Evolutionary conservation across 2,329 filamentous ascomycete genomes (phyloP).

Genomic region (Rasamsonia emersonii): DNA sequence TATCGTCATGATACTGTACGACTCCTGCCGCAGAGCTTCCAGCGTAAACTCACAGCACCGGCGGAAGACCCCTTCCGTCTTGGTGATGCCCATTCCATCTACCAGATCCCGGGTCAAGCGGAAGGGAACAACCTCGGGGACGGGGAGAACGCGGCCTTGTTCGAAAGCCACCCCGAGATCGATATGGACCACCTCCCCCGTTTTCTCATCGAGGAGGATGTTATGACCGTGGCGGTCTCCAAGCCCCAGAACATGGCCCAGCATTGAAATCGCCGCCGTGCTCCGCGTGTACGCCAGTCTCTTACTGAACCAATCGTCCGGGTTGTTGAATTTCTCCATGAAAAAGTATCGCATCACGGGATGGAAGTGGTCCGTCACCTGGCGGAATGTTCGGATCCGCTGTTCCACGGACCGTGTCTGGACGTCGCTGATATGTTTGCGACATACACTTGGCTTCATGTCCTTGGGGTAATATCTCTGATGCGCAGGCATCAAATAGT

Average conservation of each 20-base stretch:
- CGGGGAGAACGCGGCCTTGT: slow-evolving; percentile 84
- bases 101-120: slow-evolving; percentile 88
- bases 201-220: slow-evolving; percentile 82
- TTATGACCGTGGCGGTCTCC: slow-evolving; percentile 96
- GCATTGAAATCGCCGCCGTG: slow-evolving; percentile 89
- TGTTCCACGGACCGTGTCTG: slow-evolving; percentile 61
- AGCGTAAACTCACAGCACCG: slow-evolving; percentile 98
- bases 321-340: slow-evolving; percentile 85
- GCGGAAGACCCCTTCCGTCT: slow-evolving; percentile 90
- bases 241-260: slow-evolving; percentile 85
- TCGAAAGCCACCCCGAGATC: slow-evolving; percentile 97
- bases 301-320: slow-evolving; percentile 90
- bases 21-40: slow-evolving; percentile 87
- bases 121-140: slow-evolving; percentile 94
- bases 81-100: slow-evolving; percentile 92
- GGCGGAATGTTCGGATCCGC: slow-evolving; percentile 66
- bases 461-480: slow-evolving; percentile 78
- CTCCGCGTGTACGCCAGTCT: slow-evolving; percentile 86
- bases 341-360: slow-evolving; percentile 97
- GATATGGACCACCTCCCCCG: slow-evolving; percentile 92
- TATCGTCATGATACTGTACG: slow-evolving; percentile 96
- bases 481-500: slow-evolving; percentile 87
- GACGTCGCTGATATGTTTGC: slow-evolving; percentile 68
- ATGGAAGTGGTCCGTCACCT: slow-evolving; percentile 71
- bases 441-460: slow-evolving; percentile 64